Evolutionary conservation across 306 rosid species (phyloP).

Genomic region (Cucumis hystrix): DNA sequence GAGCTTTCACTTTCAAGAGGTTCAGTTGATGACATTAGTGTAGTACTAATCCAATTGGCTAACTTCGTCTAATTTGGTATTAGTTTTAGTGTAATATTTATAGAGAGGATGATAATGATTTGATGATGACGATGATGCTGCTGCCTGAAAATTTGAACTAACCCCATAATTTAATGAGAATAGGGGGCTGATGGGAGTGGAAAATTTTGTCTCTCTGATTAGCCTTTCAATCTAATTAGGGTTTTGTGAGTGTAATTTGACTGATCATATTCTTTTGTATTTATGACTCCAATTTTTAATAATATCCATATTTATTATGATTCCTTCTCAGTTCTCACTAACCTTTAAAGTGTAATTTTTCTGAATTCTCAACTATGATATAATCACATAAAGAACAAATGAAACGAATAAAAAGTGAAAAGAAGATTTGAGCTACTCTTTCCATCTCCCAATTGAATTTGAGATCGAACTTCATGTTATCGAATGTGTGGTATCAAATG

Average conservation of each 20-base stretch:
- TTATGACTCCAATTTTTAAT: not conserved
- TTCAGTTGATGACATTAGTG: slow-evolving; percentile 73
- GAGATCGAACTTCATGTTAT: too few species aligned
- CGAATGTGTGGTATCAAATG: too few species aligned
- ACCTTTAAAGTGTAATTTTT: too few species aligned
- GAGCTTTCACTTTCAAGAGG: slow-evolving; percentile 66
- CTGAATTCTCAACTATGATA: too few species aligned
- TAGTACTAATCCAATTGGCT: slow-evolving; percentile 54
- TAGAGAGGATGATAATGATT: not conserved
- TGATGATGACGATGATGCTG: not conserved
- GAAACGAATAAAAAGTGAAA: too few species aligned
- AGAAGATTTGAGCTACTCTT: too few species aligned
- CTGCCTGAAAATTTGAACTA: not conserved
- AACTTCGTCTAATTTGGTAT: slow-evolving; percentile 23
- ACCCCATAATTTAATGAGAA: not conserved
- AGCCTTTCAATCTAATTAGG: not conserved
- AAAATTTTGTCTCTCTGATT: not conserved
- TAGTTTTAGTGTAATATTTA: not conserved
- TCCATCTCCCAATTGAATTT: too few species aligned
- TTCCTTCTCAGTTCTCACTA: too few species aligned
- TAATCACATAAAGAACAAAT: too few species aligned
- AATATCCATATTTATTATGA: not conserved
- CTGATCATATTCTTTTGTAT: not conserved
- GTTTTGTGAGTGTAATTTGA: not conserved
- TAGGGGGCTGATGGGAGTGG: not conserved